These are phyloP conservation scores for Cladobotryum mycophilum DNA, from an alignment of 2,329 filamentous ascomycete species.

Conservation along the genomic window DNA sequence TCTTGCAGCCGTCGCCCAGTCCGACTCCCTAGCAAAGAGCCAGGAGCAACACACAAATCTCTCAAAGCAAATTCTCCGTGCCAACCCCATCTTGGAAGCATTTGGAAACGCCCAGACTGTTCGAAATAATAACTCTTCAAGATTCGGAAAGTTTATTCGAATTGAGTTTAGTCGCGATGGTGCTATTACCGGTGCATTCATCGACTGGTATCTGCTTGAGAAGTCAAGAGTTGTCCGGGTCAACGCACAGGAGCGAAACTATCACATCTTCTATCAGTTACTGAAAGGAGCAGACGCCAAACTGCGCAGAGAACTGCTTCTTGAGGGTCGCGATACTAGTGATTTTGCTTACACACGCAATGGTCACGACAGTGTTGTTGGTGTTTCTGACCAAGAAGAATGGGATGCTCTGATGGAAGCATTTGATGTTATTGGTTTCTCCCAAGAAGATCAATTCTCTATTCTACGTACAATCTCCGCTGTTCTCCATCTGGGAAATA, in stretches of 20 bases:
- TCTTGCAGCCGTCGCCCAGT: slow-evolving; percentile 84
- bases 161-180: slow-evolving; percentile 88
- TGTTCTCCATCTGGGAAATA: slow-evolving; percentile 88
- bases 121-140: slow-evolving; percentile 95
- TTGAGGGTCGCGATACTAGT: slow-evolving; percentile 69
- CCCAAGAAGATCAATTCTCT: slow-evolving; percentile 71
- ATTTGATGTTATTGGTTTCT: slow-evolving; percentile 90
- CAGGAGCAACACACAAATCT: slow-evolving; percentile 68
- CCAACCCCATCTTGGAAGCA: slow-evolving; percentile 94
- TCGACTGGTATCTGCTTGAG: slow-evolving; percentile 96
- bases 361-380: slow-evolving; percentile 85
- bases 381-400: slow-evolving; percentile 84
- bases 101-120: slow-evolving; percentile 98
- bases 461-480: slow-evolving; percentile 86
- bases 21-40: slow-evolving; percentile 63
- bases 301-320: slow-evolving; percentile 69
- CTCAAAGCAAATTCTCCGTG: slow-evolving; percentile 91
- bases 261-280: slow-evolving; percentile 96
- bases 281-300: slow-evolving; percentile 71
- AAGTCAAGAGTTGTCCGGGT: slow-evolving; percentile 95
- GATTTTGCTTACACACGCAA: slow-evolving; percentile 89
- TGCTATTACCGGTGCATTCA: slow-evolving; percentile 90
- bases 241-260: slow-evolving; percentile 84
- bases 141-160: slow-evolving; percentile 97
- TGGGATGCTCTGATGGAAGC: slow-evolving; percentile 89